Conservation (phyloP, 495 filamentous ascomycete species). For the Elaphomyces granulatus region DNA sequence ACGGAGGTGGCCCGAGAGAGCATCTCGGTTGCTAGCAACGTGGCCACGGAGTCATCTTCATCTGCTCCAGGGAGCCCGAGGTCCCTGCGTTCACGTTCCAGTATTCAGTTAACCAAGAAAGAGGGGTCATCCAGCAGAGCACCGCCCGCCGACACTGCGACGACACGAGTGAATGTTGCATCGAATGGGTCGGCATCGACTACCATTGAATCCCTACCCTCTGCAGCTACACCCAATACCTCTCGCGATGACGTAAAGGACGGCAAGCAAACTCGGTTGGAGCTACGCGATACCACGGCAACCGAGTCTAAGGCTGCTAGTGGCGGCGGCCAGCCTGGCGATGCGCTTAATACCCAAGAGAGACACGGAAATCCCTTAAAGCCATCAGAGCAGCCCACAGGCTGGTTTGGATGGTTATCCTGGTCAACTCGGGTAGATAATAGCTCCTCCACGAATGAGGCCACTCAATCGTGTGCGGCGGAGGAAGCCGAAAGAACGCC, state of each 20-base stretch:
- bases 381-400: conserved; percentile 24
- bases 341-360: not conserved
- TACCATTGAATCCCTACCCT: not conserved
- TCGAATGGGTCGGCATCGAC: conserved; percentile 31
- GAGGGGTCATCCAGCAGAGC: conserved; percentile 29
- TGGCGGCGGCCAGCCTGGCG: not conserved
- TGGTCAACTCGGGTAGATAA: conserved; percentile 3
- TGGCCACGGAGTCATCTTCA: conserved; percentile 28
- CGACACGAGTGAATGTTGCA: conserved; percentile 36
- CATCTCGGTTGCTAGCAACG: conserved; percentile 44
- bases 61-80: conserved; percentile 18
- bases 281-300: no score
- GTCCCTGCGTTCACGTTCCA: conserved; percentile 19
- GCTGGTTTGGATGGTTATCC: conserved; percentile 49
- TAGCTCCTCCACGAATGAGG: no score
- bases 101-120: conserved; percentile 31
- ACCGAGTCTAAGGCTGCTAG: no score
- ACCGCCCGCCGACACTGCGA: conserved; percentile 33
- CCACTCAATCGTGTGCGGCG: no score
- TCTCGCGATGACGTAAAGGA: no score
- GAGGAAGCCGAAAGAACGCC: no score
- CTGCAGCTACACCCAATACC: not conserved
- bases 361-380: conserved; percentile 6
- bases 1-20: conserved; percentile 67
- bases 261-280: no score